Conservation (phyloP, 2,329 filamentous ascomycete species). For the Tothia fuscella region DNA sequence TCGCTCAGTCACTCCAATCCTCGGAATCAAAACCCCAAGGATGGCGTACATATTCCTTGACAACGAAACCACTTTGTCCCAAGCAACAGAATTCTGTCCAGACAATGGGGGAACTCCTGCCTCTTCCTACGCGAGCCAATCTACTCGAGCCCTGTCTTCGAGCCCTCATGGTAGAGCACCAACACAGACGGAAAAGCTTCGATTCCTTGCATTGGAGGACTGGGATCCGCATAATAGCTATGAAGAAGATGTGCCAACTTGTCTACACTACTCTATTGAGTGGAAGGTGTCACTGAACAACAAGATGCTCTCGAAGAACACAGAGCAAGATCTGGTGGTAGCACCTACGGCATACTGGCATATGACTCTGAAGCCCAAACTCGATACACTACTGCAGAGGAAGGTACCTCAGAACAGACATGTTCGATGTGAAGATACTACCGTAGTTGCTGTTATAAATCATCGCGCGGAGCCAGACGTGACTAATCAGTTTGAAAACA, state of each 20-base stretch:
- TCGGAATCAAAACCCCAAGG: no score
- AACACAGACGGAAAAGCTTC: constrained; percentile 9
- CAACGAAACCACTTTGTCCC: no score
- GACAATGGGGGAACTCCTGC: no score
- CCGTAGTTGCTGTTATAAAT: no score
- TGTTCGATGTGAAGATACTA: no score
- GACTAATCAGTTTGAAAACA: constrained; percentile 19
- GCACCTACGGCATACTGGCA: constrained; percentile 13
- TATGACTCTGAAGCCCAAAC: neutral
- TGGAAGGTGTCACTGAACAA: constrained; percentile 19
- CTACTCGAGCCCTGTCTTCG: no score
- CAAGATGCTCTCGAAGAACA: constrained; percentile 17
- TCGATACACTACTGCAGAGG: no score
- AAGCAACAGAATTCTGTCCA: no score
- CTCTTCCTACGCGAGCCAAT: no score
- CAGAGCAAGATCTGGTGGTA: constrained; percentile 18
- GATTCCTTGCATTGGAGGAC: neutral
- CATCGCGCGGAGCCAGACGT: constrained; percentile 20
- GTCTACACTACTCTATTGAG: constrained; percentile 19
- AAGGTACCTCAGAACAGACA: no score
- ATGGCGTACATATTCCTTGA: no score
- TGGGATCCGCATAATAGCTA: constrained; percentile 13
- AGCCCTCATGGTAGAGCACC: neutral
- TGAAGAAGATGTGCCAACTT: constrained; percentile 15
- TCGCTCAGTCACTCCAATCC: no score